A percentile compares a stretch with the other conserved stretches of the same genome.
Conservation (phyloP, 163 green algal genomes). For the Volvox carteri region DNA sequence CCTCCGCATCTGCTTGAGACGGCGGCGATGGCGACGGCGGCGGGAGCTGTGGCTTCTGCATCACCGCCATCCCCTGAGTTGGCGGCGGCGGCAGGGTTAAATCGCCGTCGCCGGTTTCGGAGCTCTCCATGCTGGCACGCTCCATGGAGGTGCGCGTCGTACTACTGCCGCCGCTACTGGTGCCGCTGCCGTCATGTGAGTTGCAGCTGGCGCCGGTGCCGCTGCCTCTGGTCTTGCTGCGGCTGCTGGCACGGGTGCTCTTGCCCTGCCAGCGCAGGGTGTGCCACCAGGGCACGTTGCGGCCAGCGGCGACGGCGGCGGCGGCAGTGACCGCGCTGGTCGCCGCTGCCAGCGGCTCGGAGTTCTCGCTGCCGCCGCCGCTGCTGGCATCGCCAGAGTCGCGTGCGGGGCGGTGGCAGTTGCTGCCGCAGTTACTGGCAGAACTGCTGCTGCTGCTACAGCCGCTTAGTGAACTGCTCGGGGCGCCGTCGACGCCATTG, state of each 20-base stretch:
- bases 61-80: too few relatives aligned
- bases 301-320: not conserved
- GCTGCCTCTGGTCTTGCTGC: not conserved
- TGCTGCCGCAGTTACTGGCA: too few relatives aligned
- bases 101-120: too few relatives aligned
- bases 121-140: not conserved
- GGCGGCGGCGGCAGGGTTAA: too few relatives aligned
- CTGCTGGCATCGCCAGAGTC: not conserved
- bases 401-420: not conserved
- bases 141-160: not conserved
- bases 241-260: not conserved
- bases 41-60: too few relatives aligned
- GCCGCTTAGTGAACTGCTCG: not conserved
- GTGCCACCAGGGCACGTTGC: slow-evolving; percentile 11
- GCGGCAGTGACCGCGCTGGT: too few relatives aligned
- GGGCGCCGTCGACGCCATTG: not conserved
- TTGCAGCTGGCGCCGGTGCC: not conserved
- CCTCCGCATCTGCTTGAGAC: too few relatives aligned
- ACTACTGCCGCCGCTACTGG: not conserved
- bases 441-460: not conserved
- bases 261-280: not conserved
- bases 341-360: not conserved
- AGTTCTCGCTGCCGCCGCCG: not conserved
- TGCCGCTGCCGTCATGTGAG: not conserved
- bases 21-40: too few relatives aligned